phyloP scores from a whole-genome alignment of 2,329 filamentous ascomycete species.

The Diaporthe ampelina region DNA sequence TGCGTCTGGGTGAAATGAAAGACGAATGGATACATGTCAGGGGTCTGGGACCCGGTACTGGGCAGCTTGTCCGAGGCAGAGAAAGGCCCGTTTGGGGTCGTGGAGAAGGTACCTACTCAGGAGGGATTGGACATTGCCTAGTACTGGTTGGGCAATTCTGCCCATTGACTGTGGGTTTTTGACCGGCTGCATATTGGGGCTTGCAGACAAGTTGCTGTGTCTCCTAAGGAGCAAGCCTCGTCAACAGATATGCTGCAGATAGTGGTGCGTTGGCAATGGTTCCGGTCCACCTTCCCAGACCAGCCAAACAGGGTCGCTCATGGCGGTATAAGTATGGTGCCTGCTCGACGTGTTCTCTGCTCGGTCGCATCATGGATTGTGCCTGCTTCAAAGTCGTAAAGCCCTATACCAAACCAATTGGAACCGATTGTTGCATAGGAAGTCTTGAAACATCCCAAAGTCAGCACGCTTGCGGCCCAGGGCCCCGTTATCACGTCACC shows the following conservation, averaged over 20 bases:
- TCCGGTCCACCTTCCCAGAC: conserved; percentile 42
- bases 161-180: conserved; percentile 25
- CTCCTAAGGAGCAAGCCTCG: conserved; percentile 41
- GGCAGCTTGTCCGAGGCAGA: background rate
- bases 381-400: conserved; percentile 26
- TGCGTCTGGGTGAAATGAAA: conserved; percentile 32
- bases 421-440: conserved; percentile 6
- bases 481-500: conserved; percentile 18
- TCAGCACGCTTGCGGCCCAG: conserved; percentile 4
- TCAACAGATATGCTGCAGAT: conserved; percentile 41
- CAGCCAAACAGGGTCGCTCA: conserved; percentile 40
- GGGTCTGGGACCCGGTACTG: conserved; percentile 14
- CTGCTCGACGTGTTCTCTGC: conserved; percentile 28
- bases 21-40: conserved; percentile 38
- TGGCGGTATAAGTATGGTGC: conserved; percentile 50
- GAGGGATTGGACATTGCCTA: conserved; percentile 9
- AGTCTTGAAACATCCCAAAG: conserved; percentile 13
- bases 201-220: conserved; percentile 39
- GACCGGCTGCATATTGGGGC: conserved; percentile 40
- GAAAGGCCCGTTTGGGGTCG: conserved; percentile 11
- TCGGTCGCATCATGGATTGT: conserved; percentile 10
- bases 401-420: background rate
- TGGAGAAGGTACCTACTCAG: conserved; percentile 21
- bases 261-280: conserved; percentile 42
- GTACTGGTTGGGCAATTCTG: conserved; percentile 23